Evolutionary conservation across 208 protist species (phyloP).

Genomic region (Polymyxa betae): DNA sequence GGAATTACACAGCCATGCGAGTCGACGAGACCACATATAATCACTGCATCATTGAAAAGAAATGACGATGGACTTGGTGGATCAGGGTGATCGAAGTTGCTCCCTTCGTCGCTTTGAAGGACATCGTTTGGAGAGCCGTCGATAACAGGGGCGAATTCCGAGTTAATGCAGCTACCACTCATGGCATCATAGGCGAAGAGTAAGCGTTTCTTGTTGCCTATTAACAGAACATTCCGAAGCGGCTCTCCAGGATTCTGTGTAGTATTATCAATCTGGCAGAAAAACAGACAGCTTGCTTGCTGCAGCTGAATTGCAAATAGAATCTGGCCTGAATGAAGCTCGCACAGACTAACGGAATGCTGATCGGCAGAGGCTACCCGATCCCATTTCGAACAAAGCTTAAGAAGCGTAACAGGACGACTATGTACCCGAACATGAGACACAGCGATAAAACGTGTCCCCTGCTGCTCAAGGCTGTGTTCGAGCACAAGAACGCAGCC

Average conservation of each 20-base stretch:
- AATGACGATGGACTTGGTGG: neutral
- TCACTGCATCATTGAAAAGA: neutral
- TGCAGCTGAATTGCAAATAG: neutral
- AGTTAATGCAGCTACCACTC: neutral
- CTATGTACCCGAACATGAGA: neutral
- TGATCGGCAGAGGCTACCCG: neutral
- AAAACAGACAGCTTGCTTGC: neutral
- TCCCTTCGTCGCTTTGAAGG: neutral
- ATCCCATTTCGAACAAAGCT: neutral
- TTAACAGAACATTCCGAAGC: neutral
- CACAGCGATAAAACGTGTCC: neutral
- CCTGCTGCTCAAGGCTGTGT: neutral
- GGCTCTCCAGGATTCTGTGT: neutral
- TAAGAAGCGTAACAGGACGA: neutral
- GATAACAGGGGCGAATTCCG: neutral
- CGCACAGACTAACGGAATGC: constrained; percentile 1
- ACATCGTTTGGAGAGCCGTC: neutral
- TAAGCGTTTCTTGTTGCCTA: neutral
- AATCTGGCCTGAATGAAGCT: neutral
- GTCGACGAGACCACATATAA: neutral
- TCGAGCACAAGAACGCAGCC: neutral
- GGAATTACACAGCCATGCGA: neutral
- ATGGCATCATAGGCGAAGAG: neutral
- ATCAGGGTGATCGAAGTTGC: neutral
- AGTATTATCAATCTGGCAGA: constrained; percentile 24